These are phyloP conservation scores for Nasturtium officinale DNA, from an alignment of 345 rosid genomes.

Conservation along the genomic window DNA sequence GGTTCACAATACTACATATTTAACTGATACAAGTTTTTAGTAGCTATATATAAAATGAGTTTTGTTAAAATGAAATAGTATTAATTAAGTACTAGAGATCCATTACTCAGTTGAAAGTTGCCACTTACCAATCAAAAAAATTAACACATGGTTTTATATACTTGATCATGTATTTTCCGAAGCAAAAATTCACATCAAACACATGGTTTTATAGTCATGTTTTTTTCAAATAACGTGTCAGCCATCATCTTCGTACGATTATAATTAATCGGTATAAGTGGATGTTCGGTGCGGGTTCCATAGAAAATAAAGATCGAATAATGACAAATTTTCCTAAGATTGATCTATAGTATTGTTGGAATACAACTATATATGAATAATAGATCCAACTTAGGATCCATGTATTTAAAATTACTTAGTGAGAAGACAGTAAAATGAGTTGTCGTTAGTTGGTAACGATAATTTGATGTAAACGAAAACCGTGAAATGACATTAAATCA, in stretches of 20 bases:
- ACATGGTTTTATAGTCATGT: neutral
- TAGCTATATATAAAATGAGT: neutral
- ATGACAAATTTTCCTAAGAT: no score
- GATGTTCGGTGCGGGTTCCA: no score
- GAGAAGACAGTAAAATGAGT: neutral
- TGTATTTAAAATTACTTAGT: neutral
- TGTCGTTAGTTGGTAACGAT: neutral
- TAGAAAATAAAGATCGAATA: no score
- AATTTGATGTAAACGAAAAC: neutral
- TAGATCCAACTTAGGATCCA: neutral
- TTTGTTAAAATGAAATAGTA: neutral
- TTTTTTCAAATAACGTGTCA: neutral
- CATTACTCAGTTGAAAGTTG: neutral
- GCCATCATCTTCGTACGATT: neutral
- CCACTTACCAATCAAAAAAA: neutral
- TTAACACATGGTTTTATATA: neutral
- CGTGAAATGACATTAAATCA: neutral
- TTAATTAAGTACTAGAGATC: neutral
- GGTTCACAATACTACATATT: conserved; percentile 14
- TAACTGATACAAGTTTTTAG: neutral
- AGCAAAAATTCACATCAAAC: neutral
- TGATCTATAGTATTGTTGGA: no score
- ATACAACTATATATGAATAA: no score
- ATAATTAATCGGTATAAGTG: neutral
- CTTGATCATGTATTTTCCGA: neutral